Percentiles rank a stretch among this genome's conserved stretches.
Conservation (phyloP, 1,284 basidiomycete genomes). For the Porodaedalea pini region DNA sequence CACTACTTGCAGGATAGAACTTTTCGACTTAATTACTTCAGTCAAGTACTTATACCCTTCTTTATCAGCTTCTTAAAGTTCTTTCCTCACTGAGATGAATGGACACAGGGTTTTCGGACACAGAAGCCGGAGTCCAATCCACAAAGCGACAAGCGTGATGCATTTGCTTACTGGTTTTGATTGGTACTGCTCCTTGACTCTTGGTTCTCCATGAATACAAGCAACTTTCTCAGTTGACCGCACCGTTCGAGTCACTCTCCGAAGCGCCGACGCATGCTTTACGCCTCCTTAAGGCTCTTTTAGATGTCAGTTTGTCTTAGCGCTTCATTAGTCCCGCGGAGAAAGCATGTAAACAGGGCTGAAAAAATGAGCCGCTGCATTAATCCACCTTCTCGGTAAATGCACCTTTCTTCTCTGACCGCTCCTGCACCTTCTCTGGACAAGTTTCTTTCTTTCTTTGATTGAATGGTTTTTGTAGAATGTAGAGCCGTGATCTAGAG, state of each 20-base stretch:
- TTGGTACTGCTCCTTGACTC: not conserved
- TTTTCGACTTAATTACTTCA: not conserved
- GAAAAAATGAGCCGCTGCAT: slow-evolving; percentile 4
- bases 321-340: not conserved
- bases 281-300: not conserved
- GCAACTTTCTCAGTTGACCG: not conserved
- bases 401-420: not conserved
- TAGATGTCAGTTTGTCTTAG: not conserved
- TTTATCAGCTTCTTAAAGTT: too few relatives aligned
- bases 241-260: too few relatives aligned
- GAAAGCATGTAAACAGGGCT: not conserved
- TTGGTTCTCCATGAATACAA: not conserved
- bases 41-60: not conserved
- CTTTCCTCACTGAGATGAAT: not conserved
- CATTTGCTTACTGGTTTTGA: not conserved
- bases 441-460: not conserved
- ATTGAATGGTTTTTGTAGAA: not conserved
- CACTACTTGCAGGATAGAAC: not conserved
- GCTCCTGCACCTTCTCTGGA: not conserved
- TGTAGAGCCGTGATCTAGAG: not conserved
- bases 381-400: slow-evolving; percentile 8
- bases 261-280: not conserved
- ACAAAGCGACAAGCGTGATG: not conserved
- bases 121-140: not conserved
- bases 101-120: too few relatives aligned